phyloP scores from a whole-genome alignment of 495 filamentous ascomycete species.

The Trichoderma reesei region DNA sequence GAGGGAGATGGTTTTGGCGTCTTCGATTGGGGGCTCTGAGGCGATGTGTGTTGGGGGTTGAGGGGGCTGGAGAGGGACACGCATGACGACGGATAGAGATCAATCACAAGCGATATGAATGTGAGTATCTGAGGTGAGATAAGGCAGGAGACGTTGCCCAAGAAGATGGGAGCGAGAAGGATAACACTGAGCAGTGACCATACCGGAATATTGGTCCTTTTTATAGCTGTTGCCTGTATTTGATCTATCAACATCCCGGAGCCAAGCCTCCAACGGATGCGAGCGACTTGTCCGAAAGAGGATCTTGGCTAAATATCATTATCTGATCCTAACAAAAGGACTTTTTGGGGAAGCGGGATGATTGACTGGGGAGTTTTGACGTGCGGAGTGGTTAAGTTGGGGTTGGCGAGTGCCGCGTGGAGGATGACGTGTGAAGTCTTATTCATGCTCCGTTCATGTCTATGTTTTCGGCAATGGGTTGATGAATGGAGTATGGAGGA shows the following conservation, averaged over 20 bases:
- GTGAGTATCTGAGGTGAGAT: background rate
- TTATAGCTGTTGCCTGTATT: background rate
- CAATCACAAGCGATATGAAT: background rate
- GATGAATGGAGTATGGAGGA: no score
- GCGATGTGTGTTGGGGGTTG: background rate
- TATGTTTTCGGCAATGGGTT: no score
- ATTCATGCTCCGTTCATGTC: no score
- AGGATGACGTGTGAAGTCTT: no score
- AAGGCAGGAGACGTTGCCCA: no score
- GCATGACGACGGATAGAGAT: background rate
- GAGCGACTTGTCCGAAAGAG: background rate
- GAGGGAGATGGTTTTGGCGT: background rate
- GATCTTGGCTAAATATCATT: slow-evolving; percentile 2
- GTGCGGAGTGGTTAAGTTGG: no score
- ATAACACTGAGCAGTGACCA: no score
- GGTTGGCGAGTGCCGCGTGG: no score
- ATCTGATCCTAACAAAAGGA: slow-evolving; percentile 1
- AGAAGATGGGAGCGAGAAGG: no score
- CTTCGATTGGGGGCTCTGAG: background rate
- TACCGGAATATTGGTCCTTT: no score
- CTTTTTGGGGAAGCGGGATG: background rate
- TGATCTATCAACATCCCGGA: background rate
- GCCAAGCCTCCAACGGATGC: background rate
- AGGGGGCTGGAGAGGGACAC: background rate
- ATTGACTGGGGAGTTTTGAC: no score